Evolutionary conservation across 163 green algal genomes (phyloP).

Genomic region (Chlamydomonas reinhardtii): DNA sequence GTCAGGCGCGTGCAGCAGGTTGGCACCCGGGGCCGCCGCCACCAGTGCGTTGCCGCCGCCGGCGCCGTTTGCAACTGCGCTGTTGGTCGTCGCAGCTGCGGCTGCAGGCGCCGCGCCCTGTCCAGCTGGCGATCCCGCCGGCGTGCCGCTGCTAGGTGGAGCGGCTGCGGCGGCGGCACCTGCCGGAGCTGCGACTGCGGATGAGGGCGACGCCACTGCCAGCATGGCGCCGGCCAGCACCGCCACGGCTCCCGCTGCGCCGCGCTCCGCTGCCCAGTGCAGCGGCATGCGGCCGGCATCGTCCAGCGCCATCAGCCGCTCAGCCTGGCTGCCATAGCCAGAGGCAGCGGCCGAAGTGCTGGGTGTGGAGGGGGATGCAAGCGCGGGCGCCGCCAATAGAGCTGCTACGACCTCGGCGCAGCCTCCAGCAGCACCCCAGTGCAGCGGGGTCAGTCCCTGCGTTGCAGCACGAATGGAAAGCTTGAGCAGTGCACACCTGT

Average conservation of each 20-base stretch:
- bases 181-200: not conserved
- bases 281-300: slow-evolving; percentile 25
- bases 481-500: too few species aligned
- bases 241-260: not conserved
- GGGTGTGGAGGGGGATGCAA: not conserved
- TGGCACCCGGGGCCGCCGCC: too few species aligned
- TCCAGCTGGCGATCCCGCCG: too few species aligned
- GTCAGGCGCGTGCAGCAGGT: slow-evolving; percentile 27
- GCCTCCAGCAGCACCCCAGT: slow-evolving; percentile 59
- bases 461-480: too few species aligned
- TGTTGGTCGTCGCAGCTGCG: too few species aligned
- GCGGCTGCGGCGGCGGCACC: too few species aligned
- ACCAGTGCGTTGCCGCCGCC: not conserved
- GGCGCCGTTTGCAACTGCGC: too few species aligned
- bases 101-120: too few species aligned
- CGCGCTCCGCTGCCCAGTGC: slow-evolving; percentile 36
- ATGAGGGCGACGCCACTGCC: not conserved
- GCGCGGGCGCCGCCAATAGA: slow-evolving; percentile 10
- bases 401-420: slow-evolving; percentile 7
- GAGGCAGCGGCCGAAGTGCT: not conserved
- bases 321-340: not conserved
- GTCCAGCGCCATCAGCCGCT: slow-evolving; percentile 15
- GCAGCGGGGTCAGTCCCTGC: slow-evolving; percentile 53
- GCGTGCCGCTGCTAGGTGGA: too few species aligned
- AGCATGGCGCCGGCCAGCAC: slow-evolving; percentile 4